Evolutionary conservation across 2,329 filamentous ascomycete species (phyloP), one percentile per base, ranked within the genome.

Genomic region (Calycina marina): DNA sequence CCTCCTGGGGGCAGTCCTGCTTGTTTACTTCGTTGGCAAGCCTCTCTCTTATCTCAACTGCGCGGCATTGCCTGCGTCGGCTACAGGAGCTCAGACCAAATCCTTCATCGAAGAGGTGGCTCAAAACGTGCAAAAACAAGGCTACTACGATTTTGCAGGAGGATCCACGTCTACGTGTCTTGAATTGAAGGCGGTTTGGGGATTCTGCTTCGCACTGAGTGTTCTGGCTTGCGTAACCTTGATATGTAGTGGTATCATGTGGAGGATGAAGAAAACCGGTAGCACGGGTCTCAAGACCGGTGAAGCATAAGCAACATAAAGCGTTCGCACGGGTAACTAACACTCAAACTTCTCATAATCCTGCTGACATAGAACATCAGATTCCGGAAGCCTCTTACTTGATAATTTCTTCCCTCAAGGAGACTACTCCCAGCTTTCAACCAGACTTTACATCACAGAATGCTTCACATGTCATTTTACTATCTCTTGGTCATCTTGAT

Each of bases 111-210:
- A 56, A 34, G 44, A 47, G 5, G 58, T 61, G 4, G 55, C 61
- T 13, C 53, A 54, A 40, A 54, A 55, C 48, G 57, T 65, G 41
- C 50, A 56, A 35, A 56, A 58, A 37, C 45, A 55, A 18, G 58
- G 56, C 40, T 64, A 61, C 47, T 53, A 62, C 32, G 51, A 60
- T 27, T 67, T 68, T 55, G 61, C 65, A 14, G 62, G 62, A 34
- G 59, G 62, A 4, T 64, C 63, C 44, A 64, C 63, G 53, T 55
- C 67, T 12, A 79, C 80, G 34, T 94, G 86, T 60, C 73, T 76
- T 49, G 75, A 90, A 61, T 74, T 85, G 54, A 92, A 93, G 65
- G 72, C 79, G 11, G 71, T 90, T 43, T 93, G 85, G 86, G 85
- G 84, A 1, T 57, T 93, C 38, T 71, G 73, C 53, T 86, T 93